These are phyloP conservation scores for Colletotrichum cereale DNA, from an alignment of 2,329 filamentous ascomycete genomes.

Conservation along the genomic window DNA sequence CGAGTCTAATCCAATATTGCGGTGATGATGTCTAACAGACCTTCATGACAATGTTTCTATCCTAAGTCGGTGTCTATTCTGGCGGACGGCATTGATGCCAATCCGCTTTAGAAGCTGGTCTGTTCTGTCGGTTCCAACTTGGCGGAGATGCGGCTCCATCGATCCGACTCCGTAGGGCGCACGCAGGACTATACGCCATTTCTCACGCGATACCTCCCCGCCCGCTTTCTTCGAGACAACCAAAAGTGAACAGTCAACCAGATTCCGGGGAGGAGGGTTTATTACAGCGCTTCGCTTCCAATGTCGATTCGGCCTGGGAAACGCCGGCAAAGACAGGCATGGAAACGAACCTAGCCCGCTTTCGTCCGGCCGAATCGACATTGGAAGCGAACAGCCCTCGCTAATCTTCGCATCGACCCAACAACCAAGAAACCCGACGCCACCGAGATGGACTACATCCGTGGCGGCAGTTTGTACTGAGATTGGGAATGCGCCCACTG, in stretches of 20 bases:
- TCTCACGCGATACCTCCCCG: background rate
- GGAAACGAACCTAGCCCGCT: background rate
- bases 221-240: background rate
- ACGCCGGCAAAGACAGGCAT: background rate
- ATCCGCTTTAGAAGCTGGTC: background rate
- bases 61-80: too few relatives aligned
- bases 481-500: background rate
- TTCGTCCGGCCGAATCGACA: background rate
- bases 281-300: background rate
- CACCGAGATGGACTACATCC: background rate
- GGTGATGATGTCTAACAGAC: too few relatives aligned
- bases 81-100: background rate
- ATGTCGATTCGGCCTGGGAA: background rate
- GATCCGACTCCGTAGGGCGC: background rate
- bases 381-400: background rate
- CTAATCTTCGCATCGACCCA: background rate
- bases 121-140: background rate
- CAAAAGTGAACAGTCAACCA: background rate
- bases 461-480: background rate
- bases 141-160: background rate
- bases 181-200: background rate
- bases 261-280: background rate
- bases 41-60: too few relatives aligned
- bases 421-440: background rate
- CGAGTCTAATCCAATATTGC: constrained; percentile 16